Base-by-base conservation (phyloP, 257 asterid genomes). In the Solanum sitiens region DNA sequence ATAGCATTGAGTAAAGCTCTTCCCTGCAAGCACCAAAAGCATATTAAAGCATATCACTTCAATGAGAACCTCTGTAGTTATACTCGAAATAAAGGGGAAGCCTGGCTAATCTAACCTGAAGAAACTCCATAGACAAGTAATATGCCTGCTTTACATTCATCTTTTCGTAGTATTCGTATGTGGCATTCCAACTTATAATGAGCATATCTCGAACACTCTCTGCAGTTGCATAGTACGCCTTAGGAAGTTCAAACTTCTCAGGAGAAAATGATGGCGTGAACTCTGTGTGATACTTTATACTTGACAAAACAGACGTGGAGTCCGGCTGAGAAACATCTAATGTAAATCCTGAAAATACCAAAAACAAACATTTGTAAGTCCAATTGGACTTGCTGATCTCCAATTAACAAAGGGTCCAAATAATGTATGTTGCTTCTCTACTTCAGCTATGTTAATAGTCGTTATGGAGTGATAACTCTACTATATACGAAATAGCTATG, bases 61-160 rank as follows among this genome's bases (percentile, higher is more conserved):
- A 27, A 27, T 1, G 20, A 80, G 21, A 5, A 18, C 27, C 18
- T 18, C 42, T 30, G 85, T 15, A 50, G 30, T 80, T 50, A 11
- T 32, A 70, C 18, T 47, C 40, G 25, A 25, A 67, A 83, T n/a
- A 61, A 65, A 18, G 39, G 72, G 85, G 73, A 85, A 77, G 68
- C 86, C 61, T 32, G n/a, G 71, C 4, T 63, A 56, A 16, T 25
- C 27, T 77, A 88, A 94, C 98, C 97, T 94, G 98, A 65, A 95
- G 90, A 88, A 95, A 95, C 80, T 94, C 98, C 97, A 95, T 95
- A 1, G 98, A 95, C 87, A 95, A 91, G 86, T 95, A 95, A 90
- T 95, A 95, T 33, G 98, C 97, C 91, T 95, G 98, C 90, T 95
- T 95, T 11, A 86, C 92, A 39, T 95, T 94, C 93, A 92, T 90